These are phyloP conservation scores for Penicillium alfredii DNA, from an alignment of 495 filamentous ascomycete species.

Conservation along the genomic window DNA sequence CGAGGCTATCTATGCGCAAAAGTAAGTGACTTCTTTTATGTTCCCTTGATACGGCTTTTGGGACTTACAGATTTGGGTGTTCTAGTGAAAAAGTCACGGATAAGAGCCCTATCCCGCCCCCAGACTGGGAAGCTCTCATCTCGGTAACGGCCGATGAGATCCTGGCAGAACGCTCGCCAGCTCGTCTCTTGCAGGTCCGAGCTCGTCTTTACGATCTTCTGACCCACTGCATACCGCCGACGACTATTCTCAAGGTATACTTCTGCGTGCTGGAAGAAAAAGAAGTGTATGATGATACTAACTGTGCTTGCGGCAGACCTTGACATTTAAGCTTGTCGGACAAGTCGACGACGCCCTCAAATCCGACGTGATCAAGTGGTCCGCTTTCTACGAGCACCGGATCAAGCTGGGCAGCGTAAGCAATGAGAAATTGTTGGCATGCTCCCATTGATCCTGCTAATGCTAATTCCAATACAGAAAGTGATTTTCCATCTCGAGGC, in stretches of 20 bases:
- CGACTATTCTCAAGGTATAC: slow-evolving; percentile 76
- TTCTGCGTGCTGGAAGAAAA: background rate
- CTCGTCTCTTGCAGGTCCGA: slow-evolving; percentile 76
- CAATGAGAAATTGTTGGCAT: no score
- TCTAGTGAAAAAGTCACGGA: slow-evolving; percentile 85
- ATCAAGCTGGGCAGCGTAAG: slow-evolving; percentile 72
- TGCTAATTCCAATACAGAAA: slow-evolving; percentile 49
- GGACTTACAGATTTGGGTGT: slow-evolving; percentile 12
- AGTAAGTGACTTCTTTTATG: slow-evolving; percentile 48
- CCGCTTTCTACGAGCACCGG: slow-evolving; percentile 93
- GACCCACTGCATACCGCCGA: slow-evolving; percentile 93
- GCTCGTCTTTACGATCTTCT: slow-evolving; percentile 92
- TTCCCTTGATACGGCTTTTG: background rate
- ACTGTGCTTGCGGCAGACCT: slow-evolving; percentile 42
- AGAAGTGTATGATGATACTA: background rate
- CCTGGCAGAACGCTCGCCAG: slow-evolving; percentile 81
- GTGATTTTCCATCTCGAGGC: slow-evolving; percentile 97
- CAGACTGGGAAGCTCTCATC: slow-evolving; percentile 93
- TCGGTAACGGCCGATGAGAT: slow-evolving; percentile 84
- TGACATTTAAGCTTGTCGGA: slow-evolving; percentile 86
- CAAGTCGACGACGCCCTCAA: slow-evolving; percentile 85
- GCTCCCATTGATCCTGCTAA: background rate
- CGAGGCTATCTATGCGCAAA: slow-evolving; percentile 93
- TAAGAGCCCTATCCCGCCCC: slow-evolving; percentile 79
- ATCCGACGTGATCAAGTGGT: slow-evolving; percentile 89